Base-by-base conservation (phyloP, 345 rosid species). In the Nasturtium officinale region DNA sequence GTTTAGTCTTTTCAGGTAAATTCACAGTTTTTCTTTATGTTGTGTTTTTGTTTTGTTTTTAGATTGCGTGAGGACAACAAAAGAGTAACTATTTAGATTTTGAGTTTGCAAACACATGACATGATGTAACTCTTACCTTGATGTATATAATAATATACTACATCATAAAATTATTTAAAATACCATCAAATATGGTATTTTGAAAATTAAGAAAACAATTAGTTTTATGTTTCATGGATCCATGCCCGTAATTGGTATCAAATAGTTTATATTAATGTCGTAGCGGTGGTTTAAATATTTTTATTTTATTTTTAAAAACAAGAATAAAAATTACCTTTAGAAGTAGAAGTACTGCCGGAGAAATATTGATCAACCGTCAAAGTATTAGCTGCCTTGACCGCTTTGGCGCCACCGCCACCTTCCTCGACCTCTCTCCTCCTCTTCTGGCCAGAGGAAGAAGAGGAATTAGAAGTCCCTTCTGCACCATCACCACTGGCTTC, bases 371-470 rank as follows among this genome's bases (percentile, higher is more conserved):
- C 80, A 56, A 69, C 71, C 75, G 71, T 77, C 76, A 77, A 47
- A 57, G 76, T 55, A 71, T 71, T 70, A 65, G 72, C 72, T 5
- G 67, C 55, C 56, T 67, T 67, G 21, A 67, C 47, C 0, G 48
- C 23, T 67, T 57, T 7, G 1, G 28, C 50, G 3, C 77, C 80
- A 32, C 50, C 50, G 3, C 77, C 80, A 32, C 50, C 65, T 6
- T 84, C 56, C 4, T 62, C 82, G 13, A 72, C 86, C 29, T 69
- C 87, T 67, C 86, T 77, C 32, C 55, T 68, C 75, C 87, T 69
- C 59, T 85, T 85, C 0, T 67, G 70, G 0, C 83, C 83, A 7
- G 73, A 60, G 13, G 66, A 56, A 7, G 79, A 78, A 25, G 72
- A 42, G 9, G 79, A 75, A 56, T 66, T 59, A 26, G 79, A 68